Evolutionary conservation across 2,329 filamentous ascomycete genomes (phyloP), one percentile per base, ranked within the genome.

Genomic region (Penicillium polonicum): DNA sequence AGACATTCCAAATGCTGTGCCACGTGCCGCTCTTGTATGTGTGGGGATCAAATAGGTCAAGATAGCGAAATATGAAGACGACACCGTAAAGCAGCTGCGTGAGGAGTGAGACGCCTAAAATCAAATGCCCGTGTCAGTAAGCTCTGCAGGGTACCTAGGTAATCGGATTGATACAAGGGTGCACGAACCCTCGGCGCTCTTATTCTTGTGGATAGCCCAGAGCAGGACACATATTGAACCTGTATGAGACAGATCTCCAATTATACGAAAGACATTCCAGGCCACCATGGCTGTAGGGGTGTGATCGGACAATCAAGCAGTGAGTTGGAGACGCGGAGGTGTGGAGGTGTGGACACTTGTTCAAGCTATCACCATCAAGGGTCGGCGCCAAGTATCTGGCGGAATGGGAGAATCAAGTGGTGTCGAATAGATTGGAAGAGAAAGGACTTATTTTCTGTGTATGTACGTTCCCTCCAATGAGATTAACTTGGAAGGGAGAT

Each of bases 151-250:
- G 50, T 42, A 23, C 8, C 19, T 42, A 51, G 48, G 9, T 2
- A 64, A 35, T 33, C 38, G 13, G 41, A 5, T 44, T 48, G 49
- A 25, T 57, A 48, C 42, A 25, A 35, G 25, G 19, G 39, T 44
- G 55, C 49, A 57, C 72, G 49, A 76, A 87, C 88, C 91, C 81
- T 96, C 92, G 48, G 92, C 89, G 73, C 89, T 94, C 71, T 85
- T 85, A 72, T 97, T 96, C 65, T 85, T 85, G 77, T 96, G 91
- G 69, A 97, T 96, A 55, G 92, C 87, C 79, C 88, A 90, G 78
- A 97, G 91, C 67, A 97, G 83, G 71, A 97, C 94, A 74, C 88
- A 86, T 83, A 96, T 97, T 57, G 92, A 94, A 48, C 86, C 81
- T 45, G 91, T 85, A 73, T 97, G 93, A 69, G 89, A 91, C 68